Base-by-base conservation (phyloP, 768 basidiomycete species). In the Tephrocybe rancida region DNA sequence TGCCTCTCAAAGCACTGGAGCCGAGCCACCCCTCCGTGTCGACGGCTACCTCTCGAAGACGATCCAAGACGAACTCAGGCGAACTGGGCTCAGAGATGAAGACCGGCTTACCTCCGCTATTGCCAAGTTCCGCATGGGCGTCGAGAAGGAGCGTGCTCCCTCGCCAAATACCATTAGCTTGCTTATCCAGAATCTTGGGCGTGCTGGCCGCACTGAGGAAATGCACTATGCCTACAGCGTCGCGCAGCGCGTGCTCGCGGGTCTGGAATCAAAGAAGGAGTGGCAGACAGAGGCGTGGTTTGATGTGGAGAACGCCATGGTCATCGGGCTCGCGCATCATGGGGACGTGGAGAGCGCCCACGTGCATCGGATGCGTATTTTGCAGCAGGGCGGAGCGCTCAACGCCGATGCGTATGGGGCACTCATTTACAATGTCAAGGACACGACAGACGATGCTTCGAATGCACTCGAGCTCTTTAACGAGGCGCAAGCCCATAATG, bases 401-500 rank as follows among this genome's bases (percentile, higher is more conserved):
- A 86, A 83, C 0, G 88, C 95, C 0, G 93, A 98, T 52, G 89
- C 95, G 0, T 99, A 98, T 64, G 96, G 91, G 5, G 89, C 91
- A 4, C 79, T 98, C 62, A 94, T 99, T 57, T 80, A 87, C 37
- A 79, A 83, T 56, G 84, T 92, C 61, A 92, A 90, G 71, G 94
- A 98, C 59, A 97, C 96, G 19, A 98, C 97, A 10, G 96, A 98
- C 69, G 96, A 98, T 62, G 88, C 94, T 0, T 81, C 86, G 3
- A 91, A 94, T 58, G 95, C 94, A 0, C 75, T 94, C 69, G 80
- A 84, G 26, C 80, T 98, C 26, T 98, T 88, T 74, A 73, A 86
- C 25, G 95, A 99, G 69, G 80, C 88, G 19, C 80, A 85, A 55
- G 68, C 73, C 39, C 80, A 83, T 24, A 85, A 85, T 8, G 90